Base-by-base conservation (phyloP, 306 rosid species). In the Pyrus communis region DNA sequence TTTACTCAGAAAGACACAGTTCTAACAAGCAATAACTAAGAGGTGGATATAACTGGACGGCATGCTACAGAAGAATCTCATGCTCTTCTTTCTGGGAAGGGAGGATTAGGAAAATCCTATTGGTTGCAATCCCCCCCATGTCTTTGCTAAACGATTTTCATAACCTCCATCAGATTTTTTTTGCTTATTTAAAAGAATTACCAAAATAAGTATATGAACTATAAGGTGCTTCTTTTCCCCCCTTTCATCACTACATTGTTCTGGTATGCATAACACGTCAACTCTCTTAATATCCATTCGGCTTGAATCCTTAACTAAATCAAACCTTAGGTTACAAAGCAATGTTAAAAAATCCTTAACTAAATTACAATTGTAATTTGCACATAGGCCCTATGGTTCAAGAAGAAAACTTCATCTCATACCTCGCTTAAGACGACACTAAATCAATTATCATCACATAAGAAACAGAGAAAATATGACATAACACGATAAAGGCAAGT, bases 401-500 rank as follows among this genome's bases (percentile, higher is more conserved):
- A 69, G 66, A 33, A 28, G 40, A 74, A 31, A 49, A 18, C 7
- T 31, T 67, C 23, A 23, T 40, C 14, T 18, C 33, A 19, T 22
- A 18, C 33, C 25, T 40, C 54, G 3, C 27, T 10, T 60, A 25
- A 23, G 19, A 30, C 21, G 21, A 28, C 2, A 31, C 61, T 60
- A 55, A 14, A 65, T 35, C n/a, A 38, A 64, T 5, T 21, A 15
- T 19, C 2, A 57, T 23, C 51, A 71, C 11, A 61, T 14, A 46
- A 38, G 5, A 49, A 23, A 70, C 55, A 49, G 55, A 49, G 17
- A 17, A 49, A 49, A 49, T 15, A 54, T 3, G 25, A 27, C 58
- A 70, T 11, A 75, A 68, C 59, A 79, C 13, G n/a, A 31, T 12
- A 75, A 25, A 64, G 38, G 76, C 55, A 77, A 73, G 63, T 77